Percentiles rank a stretch among this genome's conserved stretches.
Conservation (phyloP, 1,284 basidiomycete genomes). For the Ceratobasidium sp. region DNA sequence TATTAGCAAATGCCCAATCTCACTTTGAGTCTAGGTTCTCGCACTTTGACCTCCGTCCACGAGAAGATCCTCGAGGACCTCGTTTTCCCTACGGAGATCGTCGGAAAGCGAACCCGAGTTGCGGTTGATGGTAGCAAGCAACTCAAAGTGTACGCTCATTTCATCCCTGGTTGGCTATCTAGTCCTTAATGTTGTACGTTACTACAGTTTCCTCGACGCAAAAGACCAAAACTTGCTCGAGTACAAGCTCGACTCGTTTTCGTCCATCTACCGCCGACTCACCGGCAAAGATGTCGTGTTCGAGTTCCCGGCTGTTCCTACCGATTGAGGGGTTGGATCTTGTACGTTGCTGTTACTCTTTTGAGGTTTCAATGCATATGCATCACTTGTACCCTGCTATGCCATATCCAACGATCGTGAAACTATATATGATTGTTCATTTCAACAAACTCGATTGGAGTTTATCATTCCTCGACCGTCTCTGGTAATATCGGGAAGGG, state of each 20-base stretch:
- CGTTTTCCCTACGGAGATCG: constrained; percentile 98
- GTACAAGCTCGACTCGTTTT: constrained; percentile 99
- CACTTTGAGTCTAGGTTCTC: constrained; percentile 62
- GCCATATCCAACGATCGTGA: constrained; percentile 31
- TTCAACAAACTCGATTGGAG: background rate
- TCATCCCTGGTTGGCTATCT: background rate
- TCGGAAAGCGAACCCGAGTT: constrained; percentile 96
- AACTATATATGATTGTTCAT: constrained; percentile 23
- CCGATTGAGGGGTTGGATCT: constrained; percentile 42
- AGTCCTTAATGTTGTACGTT: background rate
- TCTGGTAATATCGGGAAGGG: background rate
- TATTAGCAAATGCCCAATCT: background rate
- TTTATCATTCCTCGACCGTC: background rate
- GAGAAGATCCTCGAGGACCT: constrained; percentile 99
- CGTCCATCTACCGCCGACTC: constrained; percentile 92
- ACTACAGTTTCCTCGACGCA: constrained; percentile 89
- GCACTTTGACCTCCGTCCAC: constrained; percentile 98
- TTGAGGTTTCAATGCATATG: constrained; percentile 46
- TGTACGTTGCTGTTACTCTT: constrained; percentile 34
- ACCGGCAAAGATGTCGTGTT: constrained; percentile 96
- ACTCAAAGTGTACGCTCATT: constrained; percentile 85
- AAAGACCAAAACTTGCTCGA: constrained; percentile 99
- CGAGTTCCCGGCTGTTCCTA: constrained; percentile 76
- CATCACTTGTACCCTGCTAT: constrained; percentile 30
- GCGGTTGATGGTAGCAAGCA: constrained; percentile 92